Conservation (phyloP, 768 basidiomycete species). For the Omphalotus guepiniiformis region DNA sequence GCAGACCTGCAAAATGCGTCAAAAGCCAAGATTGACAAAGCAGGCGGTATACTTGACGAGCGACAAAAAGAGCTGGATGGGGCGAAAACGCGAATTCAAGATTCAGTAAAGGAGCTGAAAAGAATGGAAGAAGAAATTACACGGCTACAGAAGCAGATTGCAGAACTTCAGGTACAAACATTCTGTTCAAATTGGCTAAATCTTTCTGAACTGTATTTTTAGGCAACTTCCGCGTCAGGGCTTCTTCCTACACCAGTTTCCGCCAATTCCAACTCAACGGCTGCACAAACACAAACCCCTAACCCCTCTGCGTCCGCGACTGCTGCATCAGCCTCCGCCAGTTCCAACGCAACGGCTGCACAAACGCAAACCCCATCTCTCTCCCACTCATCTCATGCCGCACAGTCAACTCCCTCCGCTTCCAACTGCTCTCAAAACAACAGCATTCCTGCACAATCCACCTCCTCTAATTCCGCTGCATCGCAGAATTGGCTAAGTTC, state of each 20-base stretch:
- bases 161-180: not conserved
- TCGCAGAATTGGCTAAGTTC: no score
- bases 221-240: no score
- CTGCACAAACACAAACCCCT: no score
- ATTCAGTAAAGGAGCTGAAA: not conserved
- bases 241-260: no score
- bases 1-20: not conserved
- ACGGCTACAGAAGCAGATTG: not conserved
- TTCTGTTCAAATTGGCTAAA: not conserved
- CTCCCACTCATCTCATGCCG: no score
- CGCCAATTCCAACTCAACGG: no score
- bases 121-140: not conserved
- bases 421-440: not conserved
- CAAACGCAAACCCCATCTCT: no score
- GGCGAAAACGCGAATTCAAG: not conserved
- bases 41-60: not conserved
- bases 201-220: not conserved
- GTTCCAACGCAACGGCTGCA: no score
- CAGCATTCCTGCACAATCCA: not conserved
- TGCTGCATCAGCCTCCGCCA: no score
- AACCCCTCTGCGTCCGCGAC: no score
- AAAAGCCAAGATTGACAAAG: not conserved
- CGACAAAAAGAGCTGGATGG: not conserved
- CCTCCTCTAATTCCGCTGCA: not conserved
- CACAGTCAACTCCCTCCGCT: not conserved